Evolutionary conservation across 2,329 filamentous ascomycete species (phyloP).

Genomic region (Diplocarpon mali): DNA sequence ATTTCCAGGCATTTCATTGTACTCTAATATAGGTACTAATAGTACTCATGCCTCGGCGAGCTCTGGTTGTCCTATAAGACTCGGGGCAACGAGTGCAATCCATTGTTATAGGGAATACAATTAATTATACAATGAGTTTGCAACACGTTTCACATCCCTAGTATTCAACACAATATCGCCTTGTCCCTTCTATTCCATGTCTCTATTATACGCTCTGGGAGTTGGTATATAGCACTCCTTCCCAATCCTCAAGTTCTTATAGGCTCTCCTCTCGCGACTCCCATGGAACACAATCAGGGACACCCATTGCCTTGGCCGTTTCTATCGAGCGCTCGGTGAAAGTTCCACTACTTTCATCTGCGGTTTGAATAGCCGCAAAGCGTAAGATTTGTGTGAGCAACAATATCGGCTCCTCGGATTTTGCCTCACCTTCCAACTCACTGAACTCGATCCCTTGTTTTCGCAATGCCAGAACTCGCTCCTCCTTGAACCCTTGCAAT

Average conservation of each 20-base stretch:
- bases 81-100: too few species aligned
- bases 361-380: slow-evolving; percentile 11
- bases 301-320: slow-evolving; percentile 18
- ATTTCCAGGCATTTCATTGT: too few species aligned
- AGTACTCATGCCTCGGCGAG: too few species aligned
- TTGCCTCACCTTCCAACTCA: slow-evolving; percentile 18
- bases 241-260: slow-evolving; percentile 5
- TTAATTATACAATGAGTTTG: too few species aligned
- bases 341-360: neutral
- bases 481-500: slow-evolving; percentile 31
- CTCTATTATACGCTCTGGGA: neutral
- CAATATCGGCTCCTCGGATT: slow-evolving; percentile 24
- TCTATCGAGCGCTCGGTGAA: slow-evolving; percentile 5
- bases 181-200: neutral
- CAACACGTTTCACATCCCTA: too few species aligned
- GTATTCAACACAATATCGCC: too few species aligned
- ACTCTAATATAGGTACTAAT: too few species aligned
- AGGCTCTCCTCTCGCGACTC: neutral
- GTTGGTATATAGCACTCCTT: too few species aligned
- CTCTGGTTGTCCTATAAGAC: too few species aligned
- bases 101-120: too few species aligned
- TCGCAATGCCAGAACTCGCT: slow-evolving; percentile 20
- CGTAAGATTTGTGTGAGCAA: slow-evolving; percentile 23
- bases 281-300: slow-evolving; percentile 17
- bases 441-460: slow-evolving; percentile 22